Conservation (phyloP, 2,329 filamentous ascomycete genomes). For the Diatrype stigma region DNA sequence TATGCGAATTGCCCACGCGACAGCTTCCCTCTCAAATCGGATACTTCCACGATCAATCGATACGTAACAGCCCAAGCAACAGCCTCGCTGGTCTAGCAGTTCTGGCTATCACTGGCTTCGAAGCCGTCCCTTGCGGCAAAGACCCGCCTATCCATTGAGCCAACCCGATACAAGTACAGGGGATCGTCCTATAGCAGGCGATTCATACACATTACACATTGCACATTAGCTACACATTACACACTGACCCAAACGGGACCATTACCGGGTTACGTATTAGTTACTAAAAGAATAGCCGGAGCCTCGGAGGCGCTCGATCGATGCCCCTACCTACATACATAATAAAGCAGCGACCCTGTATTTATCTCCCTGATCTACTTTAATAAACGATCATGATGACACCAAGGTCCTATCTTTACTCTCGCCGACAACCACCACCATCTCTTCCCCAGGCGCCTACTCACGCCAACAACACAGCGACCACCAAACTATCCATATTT, state of each 20-base stretch:
- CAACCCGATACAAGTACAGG: no score
- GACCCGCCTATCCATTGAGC: neutral
- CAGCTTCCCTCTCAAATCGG: neutral
- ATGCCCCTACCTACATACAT: neutral
- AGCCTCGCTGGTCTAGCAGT: neutral
- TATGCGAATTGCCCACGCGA: neutral
- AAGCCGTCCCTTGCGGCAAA: neutral
- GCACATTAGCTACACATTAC: no score
- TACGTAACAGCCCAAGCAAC: neutral
- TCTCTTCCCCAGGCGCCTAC: slow-evolving; percentile 9
- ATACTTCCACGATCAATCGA: neutral
- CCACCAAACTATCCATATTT: slow-evolving; percentile 11
- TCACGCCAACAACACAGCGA: slow-evolving; percentile 6
- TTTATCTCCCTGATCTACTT: slow-evolving; percentile 4
- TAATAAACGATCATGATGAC: slow-evolving; percentile 29
- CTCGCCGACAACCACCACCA: slow-evolving; percentile 25
- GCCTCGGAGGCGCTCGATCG: no score
- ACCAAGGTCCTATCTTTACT: slow-evolving; percentile 35
- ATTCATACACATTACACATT: slow-evolving; percentile 8
- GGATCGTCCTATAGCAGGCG: neutral
- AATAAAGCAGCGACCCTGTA: slow-evolving; percentile 8
- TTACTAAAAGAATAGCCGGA: slow-evolving; percentile 8
- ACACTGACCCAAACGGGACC: neutral
- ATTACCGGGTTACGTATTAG: neutral
- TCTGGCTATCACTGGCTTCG: neutral